These are phyloP conservation scores for Umbelopsis vinacea DNA, from an alignment of 192 early-diverging fungal species.

Conservation along the genomic window DNA sequence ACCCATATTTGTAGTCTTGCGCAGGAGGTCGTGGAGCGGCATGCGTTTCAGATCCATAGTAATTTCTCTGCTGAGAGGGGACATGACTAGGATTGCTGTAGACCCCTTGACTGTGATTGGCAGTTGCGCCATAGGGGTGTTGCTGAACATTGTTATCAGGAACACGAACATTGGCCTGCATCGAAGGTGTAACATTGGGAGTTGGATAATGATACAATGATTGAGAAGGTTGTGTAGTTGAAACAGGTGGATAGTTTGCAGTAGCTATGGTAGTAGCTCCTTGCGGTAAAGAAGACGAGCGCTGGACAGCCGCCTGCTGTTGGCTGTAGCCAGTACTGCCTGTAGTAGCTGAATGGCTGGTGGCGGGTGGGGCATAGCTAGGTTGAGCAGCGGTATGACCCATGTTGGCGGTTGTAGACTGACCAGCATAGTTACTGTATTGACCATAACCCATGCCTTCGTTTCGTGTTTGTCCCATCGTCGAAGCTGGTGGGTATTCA, in stretches of 20 bases:
- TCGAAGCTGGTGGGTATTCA: conserved; percentile 15
- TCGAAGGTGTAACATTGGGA: conserved; percentile 17
- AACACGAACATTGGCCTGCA: conserved; percentile 1
- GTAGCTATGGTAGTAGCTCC: conserved; percentile 11
- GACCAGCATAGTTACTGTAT: conserved; percentile 11
- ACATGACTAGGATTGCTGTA: not conserved
- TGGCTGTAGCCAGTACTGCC: conserved; percentile 11
- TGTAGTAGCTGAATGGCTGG: not conserved
- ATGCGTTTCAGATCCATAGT: conserved; percentile 3
- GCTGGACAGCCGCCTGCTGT: conserved; percentile 14
- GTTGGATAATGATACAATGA: conserved; percentile 27
- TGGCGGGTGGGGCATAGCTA: not conserved
- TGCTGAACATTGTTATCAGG: not conserved
- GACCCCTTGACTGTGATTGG: not conserved
- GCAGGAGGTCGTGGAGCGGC: not conserved
- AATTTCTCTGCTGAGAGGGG: not conserved
- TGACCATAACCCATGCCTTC: not conserved
- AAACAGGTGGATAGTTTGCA: not conserved
- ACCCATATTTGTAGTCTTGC: not conserved
- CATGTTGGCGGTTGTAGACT: not conserved
- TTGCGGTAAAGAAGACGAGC: conserved; percentile 19
- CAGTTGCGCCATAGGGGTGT: conserved; percentile 1
- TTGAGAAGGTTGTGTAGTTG: conserved; percentile 19
- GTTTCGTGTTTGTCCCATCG: not conserved
- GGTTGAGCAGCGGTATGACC: not conserved